These are phyloP conservation scores for Suillus cothurnatus DNA, from an alignment of 768 basidiomycete genomes.

Conservation along the genomic window DNA sequence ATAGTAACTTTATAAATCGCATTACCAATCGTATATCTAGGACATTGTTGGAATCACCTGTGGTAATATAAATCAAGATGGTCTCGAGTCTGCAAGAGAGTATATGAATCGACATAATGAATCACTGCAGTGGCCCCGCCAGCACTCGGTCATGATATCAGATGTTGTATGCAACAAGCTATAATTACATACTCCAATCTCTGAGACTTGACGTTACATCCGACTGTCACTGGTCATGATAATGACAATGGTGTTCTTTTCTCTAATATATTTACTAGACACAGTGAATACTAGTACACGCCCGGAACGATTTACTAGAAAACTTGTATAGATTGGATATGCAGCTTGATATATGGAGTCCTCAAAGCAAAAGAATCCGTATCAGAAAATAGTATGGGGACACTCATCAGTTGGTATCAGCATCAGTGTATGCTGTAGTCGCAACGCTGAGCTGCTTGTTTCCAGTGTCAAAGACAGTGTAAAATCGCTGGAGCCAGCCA, in stretches of 20 bases:
- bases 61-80: neutral
- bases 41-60: neutral
- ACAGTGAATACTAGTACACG: neutral
- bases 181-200: neutral
- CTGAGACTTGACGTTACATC: neutral
- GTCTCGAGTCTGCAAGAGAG: neutral
- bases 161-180: neutral
- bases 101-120: neutral
- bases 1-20: neutral
- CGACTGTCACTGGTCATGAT: neutral
- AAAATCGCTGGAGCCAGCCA: slow-evolving; percentile 62
- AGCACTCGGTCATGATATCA: neutral
- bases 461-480: slow-evolving; percentile 51
- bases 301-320: neutral
- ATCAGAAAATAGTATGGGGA: neutral
- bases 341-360: neutral
- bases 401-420: slow-evolving; percentile 39
- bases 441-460: slow-evolving; percentile 27
- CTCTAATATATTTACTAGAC: neutral
- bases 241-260: neutral
- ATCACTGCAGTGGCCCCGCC: neutral
- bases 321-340: neutral
- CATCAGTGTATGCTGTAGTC: slow-evolving; percentile 43
- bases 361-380: neutral
- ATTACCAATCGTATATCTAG: neutral